Evolutionary conservation across 352 stramenopile genomes (phyloP).

Genomic region (Phytophthora idaei): DNA sequence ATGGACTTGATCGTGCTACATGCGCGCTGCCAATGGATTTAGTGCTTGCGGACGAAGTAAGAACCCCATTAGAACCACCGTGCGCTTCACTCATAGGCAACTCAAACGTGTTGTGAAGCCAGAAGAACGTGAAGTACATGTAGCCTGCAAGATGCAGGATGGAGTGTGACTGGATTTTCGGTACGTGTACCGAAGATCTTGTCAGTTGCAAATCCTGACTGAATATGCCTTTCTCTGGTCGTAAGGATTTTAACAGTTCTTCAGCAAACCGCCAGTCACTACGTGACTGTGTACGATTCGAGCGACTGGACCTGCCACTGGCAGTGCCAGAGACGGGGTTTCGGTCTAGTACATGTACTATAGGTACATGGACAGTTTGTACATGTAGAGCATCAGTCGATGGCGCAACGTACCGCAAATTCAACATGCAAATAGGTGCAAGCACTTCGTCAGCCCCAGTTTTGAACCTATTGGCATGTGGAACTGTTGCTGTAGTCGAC

Average conservation of each 20-base stretch:
- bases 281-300: background rate
- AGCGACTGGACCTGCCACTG: too few species aligned
- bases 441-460: too few species aligned
- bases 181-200: background rate
- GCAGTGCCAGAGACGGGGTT: too few species aligned
- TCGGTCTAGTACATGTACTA: too few species aligned
- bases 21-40: too few species aligned
- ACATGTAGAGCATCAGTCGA: slow-evolving; percentile 9
- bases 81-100: too few species aligned
- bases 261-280: slow-evolving; percentile 2
- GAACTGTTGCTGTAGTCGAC: background rate
- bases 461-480: slow-evolving; percentile 12
- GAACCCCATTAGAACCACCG: too few species aligned
- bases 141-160: too few species aligned
- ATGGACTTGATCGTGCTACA: too few species aligned
- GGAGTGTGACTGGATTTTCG: slow-evolving; percentile 2
- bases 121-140: slow-evolving; percentile 10
- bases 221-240: slow-evolving; percentile 19
- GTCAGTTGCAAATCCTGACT: slow-evolving; percentile 22
- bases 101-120: background rate
- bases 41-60: too few species aligned
- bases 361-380: too few species aligned
- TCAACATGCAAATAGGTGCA: background rate
- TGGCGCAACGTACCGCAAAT: slow-evolving; percentile 12
- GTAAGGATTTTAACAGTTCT: slow-evolving; percentile 6